Conservation (phyloP, 1,284 basidiomycete species). For the Peniophora sp. region DNA sequence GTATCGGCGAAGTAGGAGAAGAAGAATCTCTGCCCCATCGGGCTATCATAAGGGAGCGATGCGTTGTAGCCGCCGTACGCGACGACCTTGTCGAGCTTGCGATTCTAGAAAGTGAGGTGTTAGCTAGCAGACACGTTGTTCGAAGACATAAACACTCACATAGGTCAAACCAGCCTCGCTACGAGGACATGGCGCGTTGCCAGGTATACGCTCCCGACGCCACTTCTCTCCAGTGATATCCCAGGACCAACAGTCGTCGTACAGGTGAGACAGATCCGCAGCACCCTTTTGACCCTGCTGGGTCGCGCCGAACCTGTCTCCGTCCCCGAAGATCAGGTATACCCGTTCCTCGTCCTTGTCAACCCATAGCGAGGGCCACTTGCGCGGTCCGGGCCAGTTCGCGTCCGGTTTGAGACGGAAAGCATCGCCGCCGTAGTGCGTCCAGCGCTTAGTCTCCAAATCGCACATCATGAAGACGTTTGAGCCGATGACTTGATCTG, state of each 20-base stretch:
- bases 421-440: conserved; percentile 12
- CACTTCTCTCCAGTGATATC: conserved; percentile 24
- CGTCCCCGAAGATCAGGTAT: conserved; percentile 29
- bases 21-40: conserved; percentile 14
- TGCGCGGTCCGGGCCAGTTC: conserved; percentile 21
- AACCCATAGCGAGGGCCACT: conserved; percentile 24
- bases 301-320: conserved; percentile 21
- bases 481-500: conserved; percentile 13
- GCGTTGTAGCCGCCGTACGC: conserved; percentile 33
- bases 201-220: conserved; percentile 26
- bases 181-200: conserved; percentile 29
- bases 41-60: conserved; percentile 18
- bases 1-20: conserved; percentile 31
- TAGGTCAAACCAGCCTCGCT: conserved; percentile 29
- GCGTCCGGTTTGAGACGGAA: conserved; percentile 7
- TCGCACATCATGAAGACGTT: conserved; percentile 19
- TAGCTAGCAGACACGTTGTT: neutral
- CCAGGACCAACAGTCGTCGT: conserved; percentile 36
- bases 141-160: conserved; percentile 16
- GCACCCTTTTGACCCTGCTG: conserved; percentile 18
- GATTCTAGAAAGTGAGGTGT: conserved; percentile 19
- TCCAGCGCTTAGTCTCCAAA: conserved; percentile 15
- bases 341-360: conserved; percentile 19
- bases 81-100: conserved; percentile 25
- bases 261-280: conserved; percentile 16